Conservation (phyloP, 768 basidiomycete species). For the Suillus tomentosus region DNA sequence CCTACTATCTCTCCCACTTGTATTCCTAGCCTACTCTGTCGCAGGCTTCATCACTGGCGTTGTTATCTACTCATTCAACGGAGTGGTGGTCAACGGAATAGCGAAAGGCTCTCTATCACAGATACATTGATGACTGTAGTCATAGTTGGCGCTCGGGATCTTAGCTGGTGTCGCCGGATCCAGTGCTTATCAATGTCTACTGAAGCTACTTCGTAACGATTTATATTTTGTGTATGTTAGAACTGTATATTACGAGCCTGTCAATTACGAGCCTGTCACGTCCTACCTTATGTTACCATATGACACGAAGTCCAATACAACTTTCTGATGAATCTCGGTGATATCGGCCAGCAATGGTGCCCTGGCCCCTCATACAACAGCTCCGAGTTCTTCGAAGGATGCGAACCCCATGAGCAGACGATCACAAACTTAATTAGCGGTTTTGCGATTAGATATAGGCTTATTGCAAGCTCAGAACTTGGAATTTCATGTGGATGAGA, state of each 20-base stretch:
- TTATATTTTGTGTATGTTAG: background rate
- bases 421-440: background rate
- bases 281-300: background rate
- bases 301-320: background rate
- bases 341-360: too few relatives aligned
- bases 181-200: conserved; percentile 42
- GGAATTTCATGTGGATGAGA: background rate
- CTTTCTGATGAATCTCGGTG: background rate
- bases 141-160: conserved; percentile 62
- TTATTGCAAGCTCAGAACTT: background rate
- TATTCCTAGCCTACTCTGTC: conserved; percentile 72
- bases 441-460: background rate
- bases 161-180: conserved; percentile 61
- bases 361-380: too few relatives aligned
- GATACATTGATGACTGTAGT: conserved; percentile 56
- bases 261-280: background rate
- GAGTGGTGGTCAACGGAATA: conserved; percentile 42
- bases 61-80: conserved; percentile 65
- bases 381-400: too few relatives aligned
- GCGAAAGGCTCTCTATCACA: conserved; percentile 31
- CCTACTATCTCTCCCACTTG: conserved; percentile 70
- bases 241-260: background rate
- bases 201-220: background rate
- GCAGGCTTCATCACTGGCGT: conserved; percentile 68
- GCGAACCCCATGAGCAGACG: background rate